Base-by-base conservation (phyloP, 2,329 filamentous ascomycete genomes). In the Microdochium bolleyi region DNA sequence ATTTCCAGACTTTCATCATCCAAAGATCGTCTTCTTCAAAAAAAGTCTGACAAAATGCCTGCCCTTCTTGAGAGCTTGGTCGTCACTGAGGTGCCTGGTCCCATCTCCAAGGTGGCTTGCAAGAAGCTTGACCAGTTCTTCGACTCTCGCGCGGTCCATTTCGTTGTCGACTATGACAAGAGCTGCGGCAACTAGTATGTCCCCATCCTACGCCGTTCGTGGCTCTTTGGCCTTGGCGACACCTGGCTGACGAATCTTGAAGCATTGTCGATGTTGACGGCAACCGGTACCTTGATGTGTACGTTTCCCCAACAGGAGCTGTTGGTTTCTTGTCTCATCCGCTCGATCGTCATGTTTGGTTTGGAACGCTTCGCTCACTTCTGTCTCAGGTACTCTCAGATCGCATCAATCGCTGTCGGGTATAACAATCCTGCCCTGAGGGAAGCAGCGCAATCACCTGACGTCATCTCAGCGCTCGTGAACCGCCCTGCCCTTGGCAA, bases 401-500 rank as follows among this genome's bases (percentile, higher is more conserved):
- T 92, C 65, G 88, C 88, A 54, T 91, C 87, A 24, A 92, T 92
- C 60, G 87, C 88, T 9, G 82, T 92, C 50, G 88, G 88, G 57
- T 92, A 92, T 78, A 91, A 86, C 77, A 91, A 92, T 70, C 78
- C 85, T 10, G 70, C 79, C 51, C 79, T 92, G 56, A 74, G 82
- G 57, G 72, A 78, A 59, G 84, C 84, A 38, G 85, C 86, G 44
- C 76, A 76, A 53, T 84, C 84, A 27, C 82, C 83, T 38, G 84
- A 90, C 65, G 90, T 91, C 85, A 77, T 79, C 59, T 83, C 76
- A 51, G 81, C 87, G 46, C 71, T 92, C 58, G 86, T 91, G 74
- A 91, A 92, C 74, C 80, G 88, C 52, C 88, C 88, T 1, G 87
- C 88, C 3, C 77, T 90, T 52, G 87, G 88, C 58, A 91, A 90